phyloP scores from a whole-genome alignment of 2,329 filamentous ascomycete species.

The Apiospora marii region DNA sequence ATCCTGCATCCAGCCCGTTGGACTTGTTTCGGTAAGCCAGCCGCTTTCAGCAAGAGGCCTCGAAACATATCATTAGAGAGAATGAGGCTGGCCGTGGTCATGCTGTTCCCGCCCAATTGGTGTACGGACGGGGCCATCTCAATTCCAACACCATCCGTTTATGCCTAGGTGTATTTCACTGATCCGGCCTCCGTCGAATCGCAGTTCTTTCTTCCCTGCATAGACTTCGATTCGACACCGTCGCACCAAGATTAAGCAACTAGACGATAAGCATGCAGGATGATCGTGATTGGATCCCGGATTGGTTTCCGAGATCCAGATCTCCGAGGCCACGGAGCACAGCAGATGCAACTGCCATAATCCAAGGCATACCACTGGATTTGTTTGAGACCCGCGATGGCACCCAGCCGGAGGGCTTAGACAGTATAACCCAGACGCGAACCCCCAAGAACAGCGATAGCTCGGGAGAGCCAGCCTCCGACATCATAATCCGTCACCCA shows the following conservation, averaged over 20 bases:
- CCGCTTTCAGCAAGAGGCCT: not conserved
- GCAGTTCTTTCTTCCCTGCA: not conserved
- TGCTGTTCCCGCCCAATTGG: not conserved
- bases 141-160: not conserved
- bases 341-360: not conserved
- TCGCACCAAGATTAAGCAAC: not conserved
- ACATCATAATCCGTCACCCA: not conserved
- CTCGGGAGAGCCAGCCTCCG: not conserved
- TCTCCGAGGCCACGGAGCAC: not conserved
- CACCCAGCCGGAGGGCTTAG: not conserved
- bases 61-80: not conserved
- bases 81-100: not conserved
- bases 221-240: not conserved
- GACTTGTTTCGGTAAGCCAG: slow-evolving; percentile 6
- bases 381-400: not conserved
- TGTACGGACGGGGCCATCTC: not conserved
- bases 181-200: not conserved
- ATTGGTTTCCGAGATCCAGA: slow-evolving; percentile 1
- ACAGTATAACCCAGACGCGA: not conserved
- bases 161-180: not conserved
- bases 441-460: slow-evolving; percentile 5
- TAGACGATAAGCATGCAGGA: not conserved
- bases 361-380: not conserved
- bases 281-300: slow-evolving; percentile 7
- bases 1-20: not conserved